Base-by-base conservation (phyloP, 257 asterid genomes). In the Solanum megistacrolobum region DNA sequence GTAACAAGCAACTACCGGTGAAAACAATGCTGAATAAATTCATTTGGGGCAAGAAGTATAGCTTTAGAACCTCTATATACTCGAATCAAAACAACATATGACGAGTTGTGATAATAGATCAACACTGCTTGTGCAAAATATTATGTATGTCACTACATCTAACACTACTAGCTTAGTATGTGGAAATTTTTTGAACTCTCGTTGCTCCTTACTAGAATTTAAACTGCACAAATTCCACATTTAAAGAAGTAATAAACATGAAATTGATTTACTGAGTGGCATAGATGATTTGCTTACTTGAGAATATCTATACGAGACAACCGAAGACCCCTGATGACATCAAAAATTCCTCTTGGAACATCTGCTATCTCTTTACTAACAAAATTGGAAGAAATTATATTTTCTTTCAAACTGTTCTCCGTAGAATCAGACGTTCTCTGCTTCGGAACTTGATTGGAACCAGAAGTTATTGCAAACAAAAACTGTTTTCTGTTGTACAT, bases 241-340 rank as follows among this genome's bases (percentile, higher is more conserved):
- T 65, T 65, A 65, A n/a, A n/a, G 72, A 65, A 65, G 72, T 58
- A 23, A 29, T 23, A 12, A 71, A n/a, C 14, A 72, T 58, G 9
- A 14, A 7, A 73, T 52, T 6, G 72, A 52, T 21, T 38, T 4
- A 43, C 9, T 36, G 46, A 25, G 23, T 29, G 4, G 9, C 16
- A 69, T 39, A 87, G 18, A 43, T 48, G 48, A 14, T 34, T 41
- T 41, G 38, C 89, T 91, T 91, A 94, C 99, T 94, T 94, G 89
- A 94, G 93, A 89, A 96, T 89, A 69, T 93, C 94, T 32, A 92
- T 83, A 31, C 98, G 99, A 75, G 98, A 94, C 27, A 95, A 86
- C 34, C 93, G 98, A 88, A 96, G 87, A 88, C 91, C 93, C 89
- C 94, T 93, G 87, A 93, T 91, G n/a, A 94, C 94, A 60, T 87